Evolutionary conservation across 176 grass and related monocot species (phyloP), one percentile per base, ranked within the genome.

Genomic region (Musa itinerans): DNA sequence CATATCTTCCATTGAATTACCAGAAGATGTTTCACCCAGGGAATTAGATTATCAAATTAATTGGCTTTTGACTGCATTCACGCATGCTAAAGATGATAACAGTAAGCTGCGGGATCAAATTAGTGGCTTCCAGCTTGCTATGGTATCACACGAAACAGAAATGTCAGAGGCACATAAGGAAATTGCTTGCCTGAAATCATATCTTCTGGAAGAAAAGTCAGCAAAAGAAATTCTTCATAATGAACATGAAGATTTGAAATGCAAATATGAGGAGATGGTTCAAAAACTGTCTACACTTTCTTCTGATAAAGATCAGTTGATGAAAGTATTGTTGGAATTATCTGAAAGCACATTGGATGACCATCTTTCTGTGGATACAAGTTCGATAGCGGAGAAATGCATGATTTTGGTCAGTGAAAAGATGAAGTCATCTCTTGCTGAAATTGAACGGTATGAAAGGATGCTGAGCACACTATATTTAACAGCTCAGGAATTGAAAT

Each of bases 171-270:
- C 93, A 86, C 81, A 82, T 11, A 89, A 91, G 58, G 94, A 89
- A 84, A 93, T 98, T 52, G 90, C 84, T 9, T 66, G 26, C 71
- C 75, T 98, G 56, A 83, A 82, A 25, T 78, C 82, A 48, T 81
- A 76, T 84, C 74, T 98, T 20, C 74, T 89, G 12, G 90, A 93
- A 87, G 94, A 93, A 74, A 98, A 98, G 69, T 80, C 81, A 21
- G 90, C 85, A 73, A 93, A 81, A 67, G 90, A 93, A 58, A 83
- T 81, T 76, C 76, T 98, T 73, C 65, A 74, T 79, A 91, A 91
- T 76, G 90, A 98, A 75, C 79, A 79, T 85, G 82, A 84, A 72
- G 86, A 98, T 78, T 78, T 98, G 67, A 83, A 74, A 58, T 88
- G 82, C 76, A 50, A 83, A 25, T 82, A 91, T 76, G 72, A 86